Base-by-base conservation (phyloP, 2,329 filamentous ascomycete genomes). In the Hypoxylon rubiginosum region DNA sequence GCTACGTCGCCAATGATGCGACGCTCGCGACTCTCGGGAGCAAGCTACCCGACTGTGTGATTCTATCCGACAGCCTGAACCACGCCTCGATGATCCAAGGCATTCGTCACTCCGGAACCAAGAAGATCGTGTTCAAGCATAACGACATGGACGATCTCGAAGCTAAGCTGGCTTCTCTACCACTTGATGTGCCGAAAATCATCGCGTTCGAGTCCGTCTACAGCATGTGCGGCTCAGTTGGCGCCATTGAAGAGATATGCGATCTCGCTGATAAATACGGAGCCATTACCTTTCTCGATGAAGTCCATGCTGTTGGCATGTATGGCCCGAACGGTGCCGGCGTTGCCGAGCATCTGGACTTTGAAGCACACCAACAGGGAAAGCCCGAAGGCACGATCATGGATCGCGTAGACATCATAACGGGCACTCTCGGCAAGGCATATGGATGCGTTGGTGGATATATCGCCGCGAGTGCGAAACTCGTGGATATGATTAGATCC, bases 21-120 rank as follows among this genome's bases (percentile, higher is more conserved):
- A 98, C 96, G 0, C 87, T 99, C 64, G 95, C 96, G 3, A 99
- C 96, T 0, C 85, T 99, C n/a, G 96, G 96, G 52, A 97, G 93
- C 82, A 97, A 97, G 81, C 85, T 99, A 80, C 95, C 96, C 30
- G 91, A 97, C 76, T 99, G 96, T 77, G 96, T 99, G 48, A 97
- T 98, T 75, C 84, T 99, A n/a, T 97, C 94, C 5, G 96, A 99
- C 82, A 97, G 92, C 79, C 83, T 97, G 78, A 99, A 99, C 79
- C 96, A 99, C 79, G 96, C 96, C 11, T 98, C 95, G 5, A 99
- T 99, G 96, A 99, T 99, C 67, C 96, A 98, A 81, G 96, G 96
- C 49, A 99, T 99, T 75, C 93, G 96, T 48, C 96, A 99, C 81
- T 98, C 95, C 9, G 94, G 95, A 49, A 94, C 96, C 41, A 95